These are phyloP conservation scores for Tribonema minus DNA, from an alignment of 108 stramenopile species.

Conservation along the genomic window DNA sequence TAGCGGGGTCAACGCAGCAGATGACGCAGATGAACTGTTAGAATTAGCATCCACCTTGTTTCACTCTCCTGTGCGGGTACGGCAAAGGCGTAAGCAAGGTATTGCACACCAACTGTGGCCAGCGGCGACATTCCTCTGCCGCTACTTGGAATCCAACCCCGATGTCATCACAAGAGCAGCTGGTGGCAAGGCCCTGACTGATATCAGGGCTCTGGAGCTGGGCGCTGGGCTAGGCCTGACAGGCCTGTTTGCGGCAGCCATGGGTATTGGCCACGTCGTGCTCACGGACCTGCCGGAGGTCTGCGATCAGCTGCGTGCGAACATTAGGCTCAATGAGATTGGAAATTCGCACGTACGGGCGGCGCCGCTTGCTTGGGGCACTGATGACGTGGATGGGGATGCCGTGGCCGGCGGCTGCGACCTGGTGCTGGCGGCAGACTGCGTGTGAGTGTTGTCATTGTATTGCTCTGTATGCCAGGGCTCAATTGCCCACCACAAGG, in stretches of 20 bases:
- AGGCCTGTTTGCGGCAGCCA: background rate
- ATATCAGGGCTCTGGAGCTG: background rate
- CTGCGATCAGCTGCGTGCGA: background rate
- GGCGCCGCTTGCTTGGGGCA: background rate
- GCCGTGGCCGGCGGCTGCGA: background rate
- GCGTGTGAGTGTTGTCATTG: no score
- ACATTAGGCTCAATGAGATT: background rate
- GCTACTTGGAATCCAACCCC: background rate
- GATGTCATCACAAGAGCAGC: background rate
- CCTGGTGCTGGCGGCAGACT: background rate
- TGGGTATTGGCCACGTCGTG: background rate
- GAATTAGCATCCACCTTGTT: background rate
- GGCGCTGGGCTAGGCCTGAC: background rate
- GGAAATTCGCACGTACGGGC: background rate
- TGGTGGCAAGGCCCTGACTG: background rate
- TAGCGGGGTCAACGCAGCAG: no score
- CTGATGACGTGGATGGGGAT: background rate
- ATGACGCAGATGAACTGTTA: background rate
- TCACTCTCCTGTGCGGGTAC: background rate
- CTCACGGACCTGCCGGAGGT: background rate
- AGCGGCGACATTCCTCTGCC: background rate
- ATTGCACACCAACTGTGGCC: background rate
- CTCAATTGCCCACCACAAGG: no score
- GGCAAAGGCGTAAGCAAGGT: background rate
- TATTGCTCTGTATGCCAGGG: no score